Percentiles rank a stretch among this genome's conserved stretches.
These are phyloP conservation scores for Aureobasidium zeae DNA, from an alignment of 2,329 filamentous ascomycete species.

Conservation along the genomic window DNA sequence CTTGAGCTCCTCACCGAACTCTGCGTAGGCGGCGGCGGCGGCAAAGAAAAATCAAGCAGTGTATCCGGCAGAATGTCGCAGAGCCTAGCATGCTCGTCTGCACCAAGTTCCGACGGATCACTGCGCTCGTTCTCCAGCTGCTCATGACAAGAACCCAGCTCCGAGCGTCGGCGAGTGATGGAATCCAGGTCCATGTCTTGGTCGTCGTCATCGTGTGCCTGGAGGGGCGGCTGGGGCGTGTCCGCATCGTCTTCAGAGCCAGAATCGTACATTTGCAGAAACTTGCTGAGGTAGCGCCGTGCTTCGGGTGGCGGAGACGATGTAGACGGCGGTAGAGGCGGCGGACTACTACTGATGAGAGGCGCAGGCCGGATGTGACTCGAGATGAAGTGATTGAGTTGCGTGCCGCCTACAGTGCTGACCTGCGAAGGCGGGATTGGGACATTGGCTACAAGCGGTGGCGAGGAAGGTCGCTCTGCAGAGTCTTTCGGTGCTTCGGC, in stretches of 20 bases:
- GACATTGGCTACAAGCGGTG: slow-evolving; percentile 2
- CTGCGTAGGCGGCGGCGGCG: slow-evolving; percentile 12
- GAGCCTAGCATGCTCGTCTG: not conserved
- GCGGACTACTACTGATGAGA: slow-evolving; percentile 3
- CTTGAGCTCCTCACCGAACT: slow-evolving; percentile 9
- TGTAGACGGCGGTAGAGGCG: slow-evolving; percentile 1
- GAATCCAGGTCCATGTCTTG: slow-evolving; percentile 8
- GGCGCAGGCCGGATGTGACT: not conserved
- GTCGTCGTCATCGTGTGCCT: not conserved
- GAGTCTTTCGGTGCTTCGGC: not conserved
- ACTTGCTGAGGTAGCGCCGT: not conserved
- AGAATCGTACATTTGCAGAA: not conserved
- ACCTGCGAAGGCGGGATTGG: slow-evolving; percentile 11
- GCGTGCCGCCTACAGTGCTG: slow-evolving; percentile 11
- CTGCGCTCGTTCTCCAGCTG: not conserved
- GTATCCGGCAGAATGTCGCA: slow-evolving; percentile 17
- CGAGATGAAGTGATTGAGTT: not conserved
- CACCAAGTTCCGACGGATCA: not conserved
- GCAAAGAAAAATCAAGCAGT: slow-evolving; percentile 17
- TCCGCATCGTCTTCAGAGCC: not conserved
- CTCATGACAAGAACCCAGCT: too few relatives aligned
- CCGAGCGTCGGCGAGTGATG: not conserved
- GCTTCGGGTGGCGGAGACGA: slow-evolving; percentile 8
- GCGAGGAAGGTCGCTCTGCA: not conserved
- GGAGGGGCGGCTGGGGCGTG: not conserved